Base-by-base conservation (phyloP, 805 yeast species). In the Wickerhamiella bombiphila region DNA sequence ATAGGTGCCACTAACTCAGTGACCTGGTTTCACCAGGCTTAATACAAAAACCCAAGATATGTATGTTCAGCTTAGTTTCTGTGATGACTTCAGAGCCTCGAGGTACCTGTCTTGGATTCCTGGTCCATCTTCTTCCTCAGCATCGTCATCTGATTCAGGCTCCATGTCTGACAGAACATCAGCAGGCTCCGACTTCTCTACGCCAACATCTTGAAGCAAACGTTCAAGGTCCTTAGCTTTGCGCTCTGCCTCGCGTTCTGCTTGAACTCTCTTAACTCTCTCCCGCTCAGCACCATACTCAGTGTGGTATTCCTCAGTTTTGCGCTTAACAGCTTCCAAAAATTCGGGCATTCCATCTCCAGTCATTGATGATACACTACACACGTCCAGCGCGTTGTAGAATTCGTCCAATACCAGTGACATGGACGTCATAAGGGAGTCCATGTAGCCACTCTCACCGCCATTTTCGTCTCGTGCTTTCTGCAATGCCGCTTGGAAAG, bases 261-360 rank as follows among this genome's bases (percentile, higher is more conserved):
- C 80, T 52, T 83, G 80, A 46, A 79, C 74, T 55, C 78, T 70
- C 36, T 79, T 54, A 13, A 88, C 74, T 50, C 80, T 65, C 42
- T 88, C 95, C 53, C 95, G 71, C 61, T 91, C 97, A 6, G 76
- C 75, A 51, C 74, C 74, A 57, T 91, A 91, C 50, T 66, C 86
- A 42, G 74, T 73, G 42, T 83, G 74, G 57, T 78, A 91, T 58
- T 91, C 99, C 28, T 76, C 81, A 34, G 77, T 85, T 59, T 91
- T 91, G 42, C 70, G 68, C 50, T 82, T 93, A 4, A 91, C 91
- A 1, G 82, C 80, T n/a, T 62, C 65, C 51, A 88, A 56, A 52
- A 91, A 88, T 17, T 85, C 94, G 53, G 85, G 94, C 54, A 91
- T 81, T 0, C 99, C 99, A 2, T 68, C 78, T 14, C 98, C 99